phyloP scores from a whole-genome alignment of 306 rosid species.

The Astragalus membranaceus region DNA sequence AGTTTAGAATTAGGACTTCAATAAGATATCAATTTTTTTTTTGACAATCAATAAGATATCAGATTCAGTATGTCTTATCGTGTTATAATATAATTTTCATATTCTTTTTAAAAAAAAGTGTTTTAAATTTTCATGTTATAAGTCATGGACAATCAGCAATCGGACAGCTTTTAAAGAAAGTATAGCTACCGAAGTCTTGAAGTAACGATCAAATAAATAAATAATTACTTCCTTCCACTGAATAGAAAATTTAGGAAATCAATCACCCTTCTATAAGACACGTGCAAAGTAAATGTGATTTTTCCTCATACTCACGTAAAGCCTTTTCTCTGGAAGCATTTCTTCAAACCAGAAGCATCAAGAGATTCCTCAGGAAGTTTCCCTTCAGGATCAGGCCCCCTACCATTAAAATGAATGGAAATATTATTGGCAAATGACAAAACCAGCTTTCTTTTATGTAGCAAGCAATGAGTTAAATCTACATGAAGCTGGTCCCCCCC shows the following conservation, averaged over 20 bases:
- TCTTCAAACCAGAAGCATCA: constrained; percentile 70
- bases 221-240: not conserved
- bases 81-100: too few relatives aligned
- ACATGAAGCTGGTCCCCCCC: not conserved
- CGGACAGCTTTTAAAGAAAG: not conserved
- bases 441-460: not conserved
- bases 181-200: not conserved
- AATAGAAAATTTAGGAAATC: constrained; percentile 1
- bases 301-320: constrained; percentile 64
- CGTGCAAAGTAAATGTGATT: constrained; percentile 18
- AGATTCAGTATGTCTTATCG: not conserved
- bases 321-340: constrained; percentile 68
- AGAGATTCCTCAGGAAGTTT: constrained; percentile 85
- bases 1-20: not conserved
- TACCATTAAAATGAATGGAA: constrained; percentile 24
- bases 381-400: constrained; percentile 87
- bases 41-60: not conserved
- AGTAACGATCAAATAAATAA: not conserved
- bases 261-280: constrained; percentile 1
- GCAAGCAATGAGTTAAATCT: constrained; percentile 10
- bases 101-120: too few relatives aligned
- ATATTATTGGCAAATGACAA: constrained; percentile 11
- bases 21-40: constrained; percentile 1
- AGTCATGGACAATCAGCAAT: not conserved
- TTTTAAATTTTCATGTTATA: constrained; percentile 6